A percentile compares a stretch with the other conserved stretches of the same genome.
Evolutionary conservation across 768 basidiomycete species (phyloP).

Genomic region (Gelatoporia subvermispora): DNA sequence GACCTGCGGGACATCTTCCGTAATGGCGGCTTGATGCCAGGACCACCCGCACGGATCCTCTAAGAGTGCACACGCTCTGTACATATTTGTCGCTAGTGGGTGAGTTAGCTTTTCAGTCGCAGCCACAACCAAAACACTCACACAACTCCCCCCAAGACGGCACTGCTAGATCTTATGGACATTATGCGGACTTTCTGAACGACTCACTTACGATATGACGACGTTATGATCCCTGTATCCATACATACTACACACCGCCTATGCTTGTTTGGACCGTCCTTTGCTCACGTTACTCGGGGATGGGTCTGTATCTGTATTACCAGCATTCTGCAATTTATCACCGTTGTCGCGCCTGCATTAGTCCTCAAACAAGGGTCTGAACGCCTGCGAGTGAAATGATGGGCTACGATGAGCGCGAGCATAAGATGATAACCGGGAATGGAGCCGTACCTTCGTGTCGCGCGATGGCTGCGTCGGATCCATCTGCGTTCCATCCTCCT

Average conservation of each 20-base stretch:
- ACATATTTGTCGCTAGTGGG: background rate
- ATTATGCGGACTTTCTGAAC: background rate
- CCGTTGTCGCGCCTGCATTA: conserved; percentile 2
- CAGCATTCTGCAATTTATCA: background rate
- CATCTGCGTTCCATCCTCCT: conserved; percentile 14
- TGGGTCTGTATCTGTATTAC: background rate
- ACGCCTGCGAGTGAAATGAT: conserved; percentile 11
- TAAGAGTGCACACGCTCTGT: background rate
- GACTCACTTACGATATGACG: background rate
- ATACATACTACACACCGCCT: background rate
- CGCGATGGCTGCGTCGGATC: conserved; percentile 21
- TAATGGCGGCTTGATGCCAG: conserved; percentile 1
- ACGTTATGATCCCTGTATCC: background rate
- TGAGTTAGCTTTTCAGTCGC: background rate
- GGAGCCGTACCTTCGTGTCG: conserved; percentile 15
- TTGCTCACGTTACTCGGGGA: no score
- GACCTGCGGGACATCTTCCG: conserved; percentile 22
- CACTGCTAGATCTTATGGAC: background rate
- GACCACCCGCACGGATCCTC: background rate
- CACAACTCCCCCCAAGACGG: no score
- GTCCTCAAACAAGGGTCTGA: conserved; percentile 28
- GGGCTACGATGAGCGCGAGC: background rate
- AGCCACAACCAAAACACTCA: background rate
- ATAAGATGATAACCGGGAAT: background rate
- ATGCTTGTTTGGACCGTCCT: background rate